Percentiles rank a stretch among this genome's conserved stretches.
phyloP scores from a whole-genome alignment of 2,329 filamentous ascomycete species.

The Fusarium sp. region DNA sequence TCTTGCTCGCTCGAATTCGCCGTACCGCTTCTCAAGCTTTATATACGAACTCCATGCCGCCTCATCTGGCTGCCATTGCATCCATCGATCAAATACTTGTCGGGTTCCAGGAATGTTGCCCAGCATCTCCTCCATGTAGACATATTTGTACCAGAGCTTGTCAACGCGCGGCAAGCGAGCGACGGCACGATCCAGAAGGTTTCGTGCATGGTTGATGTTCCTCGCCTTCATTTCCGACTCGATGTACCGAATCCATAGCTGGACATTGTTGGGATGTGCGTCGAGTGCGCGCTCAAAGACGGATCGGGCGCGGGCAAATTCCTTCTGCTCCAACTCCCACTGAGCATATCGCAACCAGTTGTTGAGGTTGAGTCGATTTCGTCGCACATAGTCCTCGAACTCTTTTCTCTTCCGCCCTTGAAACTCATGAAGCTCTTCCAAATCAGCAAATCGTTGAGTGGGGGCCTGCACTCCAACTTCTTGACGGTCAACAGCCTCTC shows the following conservation, averaged over 20 bases:
- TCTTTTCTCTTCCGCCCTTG: slow-evolving; percentile 96
- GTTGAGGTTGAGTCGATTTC: slow-evolving; percentile 95
- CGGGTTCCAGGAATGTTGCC: slow-evolving; percentile 92
- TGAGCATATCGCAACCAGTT: slow-evolving; percentile 99
- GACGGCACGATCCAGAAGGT: slow-evolving; percentile 93
- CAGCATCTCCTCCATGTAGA: slow-evolving; percentile 98
- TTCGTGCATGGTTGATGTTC: slow-evolving; percentile 97
- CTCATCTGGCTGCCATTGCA: slow-evolving; percentile 98
- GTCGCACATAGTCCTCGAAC: slow-evolving; percentile 96
- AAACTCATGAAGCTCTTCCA: slow-evolving; percentile 97
- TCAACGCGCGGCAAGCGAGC: slow-evolving; percentile 90
- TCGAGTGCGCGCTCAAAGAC: slow-evolving; percentile 96
- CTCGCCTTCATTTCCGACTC: slow-evolving; percentile 93
- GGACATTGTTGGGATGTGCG: slow-evolving; percentile 85
- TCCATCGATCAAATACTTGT: slow-evolving; percentile 97
- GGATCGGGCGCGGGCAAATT: slow-evolving; percentile 88
- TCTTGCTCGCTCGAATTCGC: slow-evolving; percentile 88
- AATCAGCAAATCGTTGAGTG: slow-evolving; percentile 92
- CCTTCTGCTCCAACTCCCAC: slow-evolving; percentile 98
- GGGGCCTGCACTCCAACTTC: slow-evolving; percentile 88
- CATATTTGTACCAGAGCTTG: slow-evolving; percentile 99
- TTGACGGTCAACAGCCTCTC: slow-evolving; percentile 96
- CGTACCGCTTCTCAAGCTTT: slow-evolving; percentile 95
- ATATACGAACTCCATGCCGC: slow-evolving; percentile 96
- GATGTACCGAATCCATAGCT: slow-evolving; percentile 91